phyloP scores from a whole-genome alignment of 2,329 filamentous ascomycete species.

The Microascus cirrosus region DNA sequence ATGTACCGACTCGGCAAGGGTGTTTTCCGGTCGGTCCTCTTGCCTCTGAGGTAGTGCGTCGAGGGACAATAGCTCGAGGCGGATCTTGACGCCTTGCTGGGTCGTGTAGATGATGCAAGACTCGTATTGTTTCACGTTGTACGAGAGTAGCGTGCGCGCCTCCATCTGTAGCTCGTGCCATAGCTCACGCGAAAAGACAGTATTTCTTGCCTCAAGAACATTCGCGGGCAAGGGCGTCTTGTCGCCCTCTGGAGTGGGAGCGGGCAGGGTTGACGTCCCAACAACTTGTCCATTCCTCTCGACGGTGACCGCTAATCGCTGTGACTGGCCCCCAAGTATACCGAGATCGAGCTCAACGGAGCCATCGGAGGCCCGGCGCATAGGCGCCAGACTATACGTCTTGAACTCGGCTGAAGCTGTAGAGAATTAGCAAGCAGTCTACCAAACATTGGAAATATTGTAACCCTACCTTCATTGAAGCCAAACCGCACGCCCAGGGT shows the following conservation, averaged over 20 bases:
- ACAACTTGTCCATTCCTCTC: slow-evolving; percentile 43
- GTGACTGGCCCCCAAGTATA: slow-evolving; percentile 34
- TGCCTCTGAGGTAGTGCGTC: slow-evolving; percentile 28
- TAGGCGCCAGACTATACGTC: slow-evolving; percentile 66
- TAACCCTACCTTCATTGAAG: slow-evolving; percentile 57
- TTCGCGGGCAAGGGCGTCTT: slow-evolving; percentile 53
- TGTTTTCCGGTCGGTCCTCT: slow-evolving; percentile 25
- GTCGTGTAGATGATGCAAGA: slow-evolving; percentile 44
- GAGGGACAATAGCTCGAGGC: slow-evolving; percentile 55
- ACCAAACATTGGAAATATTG: neutral
- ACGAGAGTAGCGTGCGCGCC: slow-evolving; percentile 58
- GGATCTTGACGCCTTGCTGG: slow-evolving; percentile 38
- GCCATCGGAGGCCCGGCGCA: slow-evolving; percentile 66
- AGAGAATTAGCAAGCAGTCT: slow-evolving; percentile 14
- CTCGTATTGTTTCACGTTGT: slow-evolving; percentile 55
- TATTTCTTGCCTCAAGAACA: slow-evolving; percentile 66
- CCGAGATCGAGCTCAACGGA: slow-evolving; percentile 62
- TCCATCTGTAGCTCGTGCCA: slow-evolving; percentile 86
- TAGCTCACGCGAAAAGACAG: slow-evolving; percentile 73
- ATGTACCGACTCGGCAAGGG: slow-evolving; percentile 53
- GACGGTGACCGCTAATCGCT: slow-evolving; percentile 58
- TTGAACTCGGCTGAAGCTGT: slow-evolving; percentile 45
- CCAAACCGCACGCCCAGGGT: slow-evolving; percentile 81
- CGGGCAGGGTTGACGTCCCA: slow-evolving; percentile 36
- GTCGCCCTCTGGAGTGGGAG: slow-evolving; percentile 41